Evolutionary conservation across 345 rosid genomes (phyloP), one percentile per base, ranked within the genome.

Genomic region (Gynandropsis gynandra): DNA sequence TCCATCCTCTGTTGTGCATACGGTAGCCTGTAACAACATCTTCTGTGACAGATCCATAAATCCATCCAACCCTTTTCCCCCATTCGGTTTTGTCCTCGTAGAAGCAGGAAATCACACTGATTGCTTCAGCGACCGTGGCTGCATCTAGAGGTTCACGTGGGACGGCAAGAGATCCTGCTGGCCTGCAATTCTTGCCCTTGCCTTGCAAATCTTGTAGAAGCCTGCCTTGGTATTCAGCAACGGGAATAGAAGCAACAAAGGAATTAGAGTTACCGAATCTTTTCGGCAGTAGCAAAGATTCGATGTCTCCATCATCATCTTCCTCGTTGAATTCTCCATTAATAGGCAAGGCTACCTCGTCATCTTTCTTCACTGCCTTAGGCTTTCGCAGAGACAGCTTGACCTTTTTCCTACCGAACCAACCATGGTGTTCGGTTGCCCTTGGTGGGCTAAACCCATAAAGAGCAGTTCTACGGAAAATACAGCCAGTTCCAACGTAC

Each of bases 1-100:
- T 85, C 89, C 95, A 85, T n/a, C 95, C 95, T 58, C 85, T 52
- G 52, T 82, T 85, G 47, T 85, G 95, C 89, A 85, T 85, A 4
- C 87, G 47, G 39, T 85, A 81, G 9, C 95, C 95, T 0, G 95
- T 81, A 20, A 81, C 89, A 2, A 81, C 95, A 67, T 85, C 94
- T 63, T 84, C 94, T 6, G 89, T 81, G 7, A 81, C 95, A 0
- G 95, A 85, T 10, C 89, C 95, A 40, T 85, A 81, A 36, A 81
- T 85, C 95, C 89, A 85, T 15, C 95, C 95, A 1, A 85, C 89
- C 66, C 85, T 63, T 49, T 76, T 77, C 1, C 95, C 87, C 89
- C 95, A 81, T 52, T 81, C 95, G 0, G 87, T 85, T 71, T 72
- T 79, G 50, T 85, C 95, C 62, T 85, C 95, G 11, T 81, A 81